Evolutionary conservation across 2,329 filamentous ascomycete genomes (phyloP).

Genomic region (Emmonsiellopsis sp.): DNA sequence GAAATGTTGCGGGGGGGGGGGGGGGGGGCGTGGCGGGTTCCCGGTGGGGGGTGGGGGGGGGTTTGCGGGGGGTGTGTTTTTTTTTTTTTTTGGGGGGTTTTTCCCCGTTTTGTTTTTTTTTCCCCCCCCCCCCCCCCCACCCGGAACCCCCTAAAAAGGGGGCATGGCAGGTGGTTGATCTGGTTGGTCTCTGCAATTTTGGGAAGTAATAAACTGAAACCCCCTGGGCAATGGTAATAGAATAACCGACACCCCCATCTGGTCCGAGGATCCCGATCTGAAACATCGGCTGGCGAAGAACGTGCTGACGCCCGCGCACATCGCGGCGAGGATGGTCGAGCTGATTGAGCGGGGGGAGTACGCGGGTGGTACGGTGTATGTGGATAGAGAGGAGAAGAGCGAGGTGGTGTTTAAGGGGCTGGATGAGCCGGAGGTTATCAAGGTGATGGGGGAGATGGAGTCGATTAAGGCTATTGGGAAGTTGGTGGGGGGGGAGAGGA

Average conservation of each 20-base stretch:
- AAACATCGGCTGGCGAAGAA: no score
- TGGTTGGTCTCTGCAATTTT: background rate
- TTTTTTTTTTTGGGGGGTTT: background rate
- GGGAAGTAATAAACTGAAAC: background rate
- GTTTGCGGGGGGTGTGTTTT: no score
- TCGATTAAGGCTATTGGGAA: background rate
- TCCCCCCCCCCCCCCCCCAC: no score
- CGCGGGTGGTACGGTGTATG: conserved; percentile 12
- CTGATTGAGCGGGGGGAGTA: conserved; percentile 16
- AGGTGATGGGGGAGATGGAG: background rate
- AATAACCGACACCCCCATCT: conserved; percentile 19
- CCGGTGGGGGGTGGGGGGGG: no score
- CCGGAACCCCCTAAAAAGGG: background rate
- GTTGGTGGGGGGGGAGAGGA: background rate
- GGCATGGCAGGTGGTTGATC: background rate
- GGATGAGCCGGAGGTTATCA: background rate
- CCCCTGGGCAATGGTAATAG: background rate
- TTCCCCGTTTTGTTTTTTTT: no score
- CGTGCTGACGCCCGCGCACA: conserved; percentile 13
- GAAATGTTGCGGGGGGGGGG: no score
- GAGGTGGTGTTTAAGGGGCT: conserved; percentile 1
- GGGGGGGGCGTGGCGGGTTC: no score
- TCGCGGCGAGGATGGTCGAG: conserved; percentile 19
- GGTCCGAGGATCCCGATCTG: conserved; percentile 10
- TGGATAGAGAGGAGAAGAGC: background rate